Base-by-base conservation (phyloP, 176 grass and related monocot genomes). In the Bromus sterilis region DNA sequence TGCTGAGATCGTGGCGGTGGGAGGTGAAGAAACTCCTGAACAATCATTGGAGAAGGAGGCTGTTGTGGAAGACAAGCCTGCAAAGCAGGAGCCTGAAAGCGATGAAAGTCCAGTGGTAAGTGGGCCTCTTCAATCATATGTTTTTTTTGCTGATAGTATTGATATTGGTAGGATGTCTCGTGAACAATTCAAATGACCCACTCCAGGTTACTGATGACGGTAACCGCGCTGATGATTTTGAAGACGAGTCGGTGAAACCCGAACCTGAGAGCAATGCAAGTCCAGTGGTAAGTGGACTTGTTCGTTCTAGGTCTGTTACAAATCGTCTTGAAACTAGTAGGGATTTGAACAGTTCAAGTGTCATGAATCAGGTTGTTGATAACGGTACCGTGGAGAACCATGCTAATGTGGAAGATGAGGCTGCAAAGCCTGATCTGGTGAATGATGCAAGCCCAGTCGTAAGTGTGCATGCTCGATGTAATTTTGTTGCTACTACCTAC, bases 21-120 rank as follows among this genome's bases (percentile, higher is more conserved):
- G 13, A 26, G 56, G 66, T 26, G 49, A 64, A 60, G 58, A 64
- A 43, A 32, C 75, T 30, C 9, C 15, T 9, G 79, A 77, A 64
- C 46, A 70, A 65, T 33, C 75, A 12, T 40, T 41, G 58, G 84
- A 77, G 60, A 55, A 75, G 78, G 83, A 88, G n/a, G 40, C 78
- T 59, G 58, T 66, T 75, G 53, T 37, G 28, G 67, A 78, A 77
- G 60, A 85, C 0, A 61, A 57, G 18, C 46, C 5, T 5, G 21
- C 60, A 30, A 42, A 59, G 40, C 58, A 64, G 1, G 78, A 86
- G 56, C 73, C 56, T 28, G 24, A 28, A 21, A 86, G 18, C 10
- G 39, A 62, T 37, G 37, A 20, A 6, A 82, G 31, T 53, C 49
- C 49, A 29, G 66, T 83, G 82, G 83, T 89, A 86, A 68, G 75